A percentile compares a stretch with the other conserved stretches of the same genome.
Evolutionary conservation across 2,329 filamentous ascomycete species (phyloP).

Genomic region (Ceratocystis huliohia): DNA sequence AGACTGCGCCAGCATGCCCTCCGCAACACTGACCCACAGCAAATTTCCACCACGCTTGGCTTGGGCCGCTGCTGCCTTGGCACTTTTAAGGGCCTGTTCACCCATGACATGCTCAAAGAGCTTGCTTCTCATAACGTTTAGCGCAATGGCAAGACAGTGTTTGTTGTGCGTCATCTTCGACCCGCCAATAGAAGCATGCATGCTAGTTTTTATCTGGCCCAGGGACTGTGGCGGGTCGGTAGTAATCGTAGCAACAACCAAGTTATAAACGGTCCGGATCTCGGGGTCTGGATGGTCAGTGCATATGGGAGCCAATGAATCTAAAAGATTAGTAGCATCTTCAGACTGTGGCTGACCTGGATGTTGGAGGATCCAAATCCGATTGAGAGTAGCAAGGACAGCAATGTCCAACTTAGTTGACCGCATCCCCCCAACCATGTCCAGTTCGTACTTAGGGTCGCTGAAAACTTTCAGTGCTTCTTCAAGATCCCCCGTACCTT

Average conservation of each 20-base stretch:
- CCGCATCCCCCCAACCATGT: constrained; percentile 31
- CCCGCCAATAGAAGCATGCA: constrained; percentile 58
- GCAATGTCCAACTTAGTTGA: constrained; percentile 50
- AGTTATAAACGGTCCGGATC: constrained; percentile 63
- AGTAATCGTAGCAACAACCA: constrained; percentile 56
- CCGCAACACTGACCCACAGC: constrained; percentile 68
- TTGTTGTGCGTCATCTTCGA: constrained; percentile 59
- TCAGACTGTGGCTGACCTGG: constrained; percentile 43
- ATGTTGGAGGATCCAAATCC: constrained; percentile 59
- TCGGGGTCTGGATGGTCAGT: constrained; percentile 57
- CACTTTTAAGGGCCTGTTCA: constrained; percentile 65
- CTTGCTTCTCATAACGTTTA: constrained; percentile 72
- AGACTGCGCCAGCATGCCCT: constrained; percentile 64
- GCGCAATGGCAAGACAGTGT: constrained; percentile 68
- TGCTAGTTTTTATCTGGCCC: constrained; percentile 63
- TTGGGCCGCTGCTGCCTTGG: constrained; percentile 54
- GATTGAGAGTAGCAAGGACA: constrained; percentile 55
- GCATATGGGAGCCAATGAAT: constrained; percentile 55
- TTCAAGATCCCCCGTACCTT: constrained; percentile 63
- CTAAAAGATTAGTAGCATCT: constrained; percentile 48
- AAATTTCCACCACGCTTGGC: constrained; percentile 57
- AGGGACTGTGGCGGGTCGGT: constrained; percentile 53
- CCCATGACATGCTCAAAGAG: constrained; percentile 76
- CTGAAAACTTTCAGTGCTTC: constrained; percentile 55
- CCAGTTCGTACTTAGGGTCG: constrained; percentile 45